Base-by-base conservation (phyloP, 495 filamentous ascomycete genomes). In the Friedmanniomyces simplex region DNA sequence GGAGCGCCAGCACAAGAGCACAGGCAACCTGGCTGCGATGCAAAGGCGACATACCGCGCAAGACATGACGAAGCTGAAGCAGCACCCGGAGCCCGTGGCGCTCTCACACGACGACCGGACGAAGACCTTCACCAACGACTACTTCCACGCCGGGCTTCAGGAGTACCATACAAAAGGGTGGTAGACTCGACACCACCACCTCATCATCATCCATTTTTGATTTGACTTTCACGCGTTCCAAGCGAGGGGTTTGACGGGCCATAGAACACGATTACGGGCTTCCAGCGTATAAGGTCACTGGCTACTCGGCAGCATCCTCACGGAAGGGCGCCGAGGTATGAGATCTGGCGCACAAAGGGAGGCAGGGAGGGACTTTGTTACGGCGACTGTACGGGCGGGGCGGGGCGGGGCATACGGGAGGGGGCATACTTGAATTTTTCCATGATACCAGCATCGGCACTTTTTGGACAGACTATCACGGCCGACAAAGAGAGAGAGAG, bases 31-130 rank as follows among this genome's bases (percentile, higher is more conserved):
- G 12, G 50, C 50, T 5, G 88, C 91, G 55, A 75, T 95, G 58
- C 95, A 96, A 74, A 82, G 94, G 37, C 77, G 89, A 59, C 93
- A 96, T 68, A 97, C 93, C 5, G 84, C 93, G 11, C 87, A 93
- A 59, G 89, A 95, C 62, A 78, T 95, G 54, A 85, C 86, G 46
- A 89, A 90, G 66, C 76, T 95, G 10, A 81, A 86, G 67, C 82
- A 90, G 56, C 88, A 86, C 60, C 89, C 88, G 0, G 78, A 64
- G 36, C 58, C 62, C 4, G 46, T 49, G 6, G 42, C 55, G 1
- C 18, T 60, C 8, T 60, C 60, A 14, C 55, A 76, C 54, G 77
- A 79, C 45, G 60, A 71, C 8, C 69, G 74, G 22, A 81, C 78
- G 68, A 83, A 78, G 62, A 82, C 77, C 37, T 82, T 80, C 13